These are phyloP conservation scores for Erysimum cheiranthoides DNA, from an alignment of 345 rosid genomes.

Conservation along the genomic window DNA sequence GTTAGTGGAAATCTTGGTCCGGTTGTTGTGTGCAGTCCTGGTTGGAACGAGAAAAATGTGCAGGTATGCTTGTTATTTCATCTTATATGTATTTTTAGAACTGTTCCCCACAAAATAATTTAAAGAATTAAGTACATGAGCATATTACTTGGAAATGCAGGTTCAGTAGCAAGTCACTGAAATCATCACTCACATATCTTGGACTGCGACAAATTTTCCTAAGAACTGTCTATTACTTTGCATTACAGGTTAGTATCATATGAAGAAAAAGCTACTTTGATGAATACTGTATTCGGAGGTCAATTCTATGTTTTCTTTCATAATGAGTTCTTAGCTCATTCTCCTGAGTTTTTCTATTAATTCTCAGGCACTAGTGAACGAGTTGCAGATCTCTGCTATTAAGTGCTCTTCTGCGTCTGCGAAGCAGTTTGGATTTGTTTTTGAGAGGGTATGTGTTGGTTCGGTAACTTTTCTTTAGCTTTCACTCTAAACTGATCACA, in stretches of 20 bases:
- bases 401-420: constrained; percentile 81
- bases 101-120: background rate
- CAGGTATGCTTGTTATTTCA: constrained; percentile 59
- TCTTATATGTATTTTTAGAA: constrained; percentile 17
- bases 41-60: constrained; percentile 96
- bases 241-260: constrained; percentile 67
- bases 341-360: constrained; percentile 22
- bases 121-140: constrained; percentile 13
- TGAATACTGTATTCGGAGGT: background rate
- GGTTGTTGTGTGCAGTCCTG: constrained; percentile 83
- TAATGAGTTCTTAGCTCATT: constrained; percentile 8
- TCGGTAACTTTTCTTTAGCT: no score
- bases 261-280: constrained; percentile 19
- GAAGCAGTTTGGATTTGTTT: constrained; percentile 89
- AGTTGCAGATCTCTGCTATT: constrained; percentile 94
- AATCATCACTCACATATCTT: constrained; percentile 70
- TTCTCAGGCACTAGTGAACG: constrained; percentile 81
- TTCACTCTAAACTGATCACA: no score
- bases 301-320: background rate
- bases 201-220: constrained; percentile 72
- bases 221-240: constrained; percentile 93
- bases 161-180: constrained; percentile 94
- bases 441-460: constrained; percentile 60
- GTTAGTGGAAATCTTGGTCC: constrained; percentile 82
- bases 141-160: constrained; percentile 53